A percentile compares a stretch with the other conserved stretches of the same genome.
Evolutionary conservation across 2,329 filamentous ascomycete genomes (phyloP).

Genomic region (Cladosporium austrohemisphaericum): DNA sequence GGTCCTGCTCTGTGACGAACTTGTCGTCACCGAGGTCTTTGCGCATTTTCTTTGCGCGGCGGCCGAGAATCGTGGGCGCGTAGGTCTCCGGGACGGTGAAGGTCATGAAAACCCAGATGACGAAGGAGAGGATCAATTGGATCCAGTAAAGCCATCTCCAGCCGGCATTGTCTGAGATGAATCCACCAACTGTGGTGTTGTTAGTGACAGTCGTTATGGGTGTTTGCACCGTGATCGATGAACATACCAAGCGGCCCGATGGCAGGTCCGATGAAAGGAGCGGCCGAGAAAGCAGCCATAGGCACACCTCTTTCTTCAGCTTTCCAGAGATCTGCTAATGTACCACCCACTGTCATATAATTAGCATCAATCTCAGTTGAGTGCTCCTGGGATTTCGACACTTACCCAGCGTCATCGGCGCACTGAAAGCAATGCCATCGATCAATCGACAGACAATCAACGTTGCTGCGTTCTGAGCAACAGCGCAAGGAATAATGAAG

Average conservation of each 20-base stretch:
- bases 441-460: constrained; percentile 55
- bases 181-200: constrained; percentile 64
- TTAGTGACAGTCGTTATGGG: constrained; percentile 30
- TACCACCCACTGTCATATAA: constrained; percentile 40
- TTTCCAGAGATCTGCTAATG: constrained; percentile 28
- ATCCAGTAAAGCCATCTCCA: constrained; percentile 68
- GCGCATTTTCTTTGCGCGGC: constrained; percentile 67
- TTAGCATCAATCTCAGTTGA: no score
- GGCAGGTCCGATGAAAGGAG: constrained; percentile 30
- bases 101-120: constrained; percentile 71
- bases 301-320: constrained; percentile 32
- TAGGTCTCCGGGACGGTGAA: constrained; percentile 93
- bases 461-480: constrained; percentile 53
- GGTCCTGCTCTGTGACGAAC: constrained; percentile 75
- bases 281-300: constrained; percentile 30
- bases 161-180: constrained; percentile 58
- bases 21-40: constrained; percentile 62
- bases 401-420: constrained; percentile 40
- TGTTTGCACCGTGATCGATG: constrained; percentile 16
- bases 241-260: constrained; percentile 44
- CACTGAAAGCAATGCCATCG: constrained; percentile 51
- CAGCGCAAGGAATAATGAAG: constrained; percentile 56
- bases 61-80: constrained; percentile 69
- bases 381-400: no score
- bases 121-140: constrained; percentile 69